Evolutionary conservation across 495 filamentous ascomycete species (phyloP), one percentile per base, ranked within the genome.

Genomic region (Trichoderma orchidacearum): DNA sequence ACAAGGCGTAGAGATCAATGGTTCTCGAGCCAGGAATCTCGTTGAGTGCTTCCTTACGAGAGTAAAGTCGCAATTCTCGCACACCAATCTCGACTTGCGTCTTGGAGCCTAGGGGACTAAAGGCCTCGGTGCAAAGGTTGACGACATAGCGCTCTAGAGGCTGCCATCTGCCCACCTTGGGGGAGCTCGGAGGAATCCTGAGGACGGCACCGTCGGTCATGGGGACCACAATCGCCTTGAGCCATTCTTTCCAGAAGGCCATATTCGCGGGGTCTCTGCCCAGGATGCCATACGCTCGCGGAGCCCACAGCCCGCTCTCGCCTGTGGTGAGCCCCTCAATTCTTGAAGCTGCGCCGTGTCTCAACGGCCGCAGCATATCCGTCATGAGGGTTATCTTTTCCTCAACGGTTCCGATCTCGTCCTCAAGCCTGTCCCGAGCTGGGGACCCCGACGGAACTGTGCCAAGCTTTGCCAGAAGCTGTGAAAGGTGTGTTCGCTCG

Each of bases 181-280:
- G 89, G 3, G 93, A 97, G 67, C 83, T 94, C 9, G 87, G 77
- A 21, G 93, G 87, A 5, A 98, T 82, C 51, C 90, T 80, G 63
- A 92, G 70, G 36, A 98, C 77, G 11, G 75, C 83, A 35, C 92
- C 90, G 66, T 95, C 87, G 15, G 83, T 90, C 93, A 96, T 96
- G 15, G 93, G 93, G 36, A 96, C 90, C 28, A 90, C 78, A 18
- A 98, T 78, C 8, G 91, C 93, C 68, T 87, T 83, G 36, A 98
- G 77, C 93, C 93, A 98, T 66, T 98, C 93, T 68, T 98, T 98
- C 93, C 93, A 97, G 72, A 98, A 98, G 54, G 81, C 85, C 51
- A 90, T 89, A 75, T 93, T 79, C 55, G 80, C 85, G 28, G 75
- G 75, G 66, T 98, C 92, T 55, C 90, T 81, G 31, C 93, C 93